A percentile compares a stretch with the other conserved stretches of the same genome.
Conservation (phyloP, 768 basidiomycete species). For the Macrolepiota dolichaula region DNA sequence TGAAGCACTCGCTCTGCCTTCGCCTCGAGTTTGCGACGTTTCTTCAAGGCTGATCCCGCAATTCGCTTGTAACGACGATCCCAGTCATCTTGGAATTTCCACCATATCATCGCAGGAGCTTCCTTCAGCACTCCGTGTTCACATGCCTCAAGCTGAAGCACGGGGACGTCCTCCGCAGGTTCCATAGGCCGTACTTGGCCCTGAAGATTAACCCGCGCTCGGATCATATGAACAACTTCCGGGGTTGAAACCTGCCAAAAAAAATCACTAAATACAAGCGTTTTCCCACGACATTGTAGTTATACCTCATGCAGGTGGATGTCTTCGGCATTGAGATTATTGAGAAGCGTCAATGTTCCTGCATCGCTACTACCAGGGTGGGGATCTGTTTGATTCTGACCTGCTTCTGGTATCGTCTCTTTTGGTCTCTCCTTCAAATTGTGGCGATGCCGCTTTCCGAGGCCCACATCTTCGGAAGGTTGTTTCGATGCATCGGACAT, state of each 20-base stretch:
- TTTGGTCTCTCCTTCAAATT: neutral
- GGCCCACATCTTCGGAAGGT: neutral
- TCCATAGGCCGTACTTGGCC: constrained; percentile 67
- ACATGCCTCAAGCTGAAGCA: constrained; percentile 46
- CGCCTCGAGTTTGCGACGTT: constrained; percentile 41
- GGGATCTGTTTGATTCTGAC: neutral
- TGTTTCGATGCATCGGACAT: constrained; percentile 17
- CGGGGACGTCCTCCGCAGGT: constrained; percentile 46
- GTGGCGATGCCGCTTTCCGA: neutral
- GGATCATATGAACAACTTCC: constrained; percentile 46
- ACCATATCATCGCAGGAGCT: constrained; percentile 64
- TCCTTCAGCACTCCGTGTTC: constrained; percentile 76
- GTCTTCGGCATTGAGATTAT: neutral
- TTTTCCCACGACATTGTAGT: neutral
- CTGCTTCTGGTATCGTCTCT: neutral
- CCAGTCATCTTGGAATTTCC: constrained; percentile 58
- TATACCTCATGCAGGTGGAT: neutral
- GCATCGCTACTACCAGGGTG: neutral
- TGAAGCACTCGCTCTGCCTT: constrained; percentile 41
- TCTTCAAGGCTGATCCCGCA: constrained; percentile 39
- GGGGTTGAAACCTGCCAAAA: constrained; percentile 17
- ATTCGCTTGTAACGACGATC: constrained; percentile 45
- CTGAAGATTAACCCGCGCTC: constrained; percentile 67
- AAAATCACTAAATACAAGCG: neutral
- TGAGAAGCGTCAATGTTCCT: neutral